These are phyloP conservation scores for Dryadomyces quercivorus DNA, from an alignment of 2,329 filamentous ascomycete species.

Conservation along the genomic window DNA sequence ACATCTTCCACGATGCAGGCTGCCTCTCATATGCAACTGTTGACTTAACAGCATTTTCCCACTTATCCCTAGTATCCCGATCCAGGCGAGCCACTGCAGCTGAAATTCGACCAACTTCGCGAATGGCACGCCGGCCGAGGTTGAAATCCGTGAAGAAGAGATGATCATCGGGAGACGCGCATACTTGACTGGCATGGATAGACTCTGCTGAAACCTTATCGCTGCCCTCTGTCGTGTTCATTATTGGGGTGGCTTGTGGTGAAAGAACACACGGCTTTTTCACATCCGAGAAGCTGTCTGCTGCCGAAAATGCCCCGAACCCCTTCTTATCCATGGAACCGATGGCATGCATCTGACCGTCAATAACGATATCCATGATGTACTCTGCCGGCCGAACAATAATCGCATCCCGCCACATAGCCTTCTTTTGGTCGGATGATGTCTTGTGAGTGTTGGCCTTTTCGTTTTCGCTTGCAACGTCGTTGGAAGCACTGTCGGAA, in stretches of 20 bases:
- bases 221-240: neutral
- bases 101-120: conserved; percentile 7
- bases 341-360: conserved; percentile 8
- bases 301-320: conserved; percentile 23
- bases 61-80: neutral
- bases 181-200: conserved; percentile 16
- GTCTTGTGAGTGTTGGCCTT: neutral
- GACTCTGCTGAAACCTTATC: neutral
- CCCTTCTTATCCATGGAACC: conserved; percentile 30
- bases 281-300: conserved; percentile 29
- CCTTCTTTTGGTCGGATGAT: neutral
- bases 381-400: conserved; percentile 25
- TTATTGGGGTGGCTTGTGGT: neutral
- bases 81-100: conserved; percentile 5
- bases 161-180: conserved; percentile 31
- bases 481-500: neutral
- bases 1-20: conserved; percentile 8
- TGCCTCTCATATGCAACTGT: neutral
- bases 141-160: conserved; percentile 41
- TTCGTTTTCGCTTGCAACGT: neutral
- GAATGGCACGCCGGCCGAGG: conserved; percentile 24
- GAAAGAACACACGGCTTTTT: conserved; percentile 26
- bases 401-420: conserved; percentile 5
- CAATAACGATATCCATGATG: conserved; percentile 28
- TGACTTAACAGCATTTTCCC: neutral